Evolutionary conservation across 2,329 filamentous ascomycete genomes (phyloP), one percentile per base, ranked within the genome.

Genomic region (Botrytis paeoniae): DNA sequence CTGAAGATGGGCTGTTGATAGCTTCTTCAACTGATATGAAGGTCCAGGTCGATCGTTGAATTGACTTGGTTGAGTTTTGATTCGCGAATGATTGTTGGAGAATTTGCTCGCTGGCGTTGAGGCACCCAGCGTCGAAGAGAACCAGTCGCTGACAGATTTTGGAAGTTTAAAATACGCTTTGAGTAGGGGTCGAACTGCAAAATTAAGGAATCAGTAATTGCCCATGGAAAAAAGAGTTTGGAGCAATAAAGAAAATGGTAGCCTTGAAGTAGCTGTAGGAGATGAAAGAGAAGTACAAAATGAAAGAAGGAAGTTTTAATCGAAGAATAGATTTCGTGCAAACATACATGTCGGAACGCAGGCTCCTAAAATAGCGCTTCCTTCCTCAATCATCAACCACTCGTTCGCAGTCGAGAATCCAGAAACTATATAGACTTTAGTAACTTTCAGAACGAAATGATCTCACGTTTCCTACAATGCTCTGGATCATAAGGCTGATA

Each of bases 381-480:
- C 71, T 57, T 70, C 66, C n/a, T 73, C 57, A 29, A 73, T 70
- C 57, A 73, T 69, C 29, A 69, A 25, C 71, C 66, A 73, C 41
- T 72, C 41, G 20, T 61, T 61, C 2, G 70, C 63, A 20, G 41
- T 57, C 4, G 70, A 68, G 18, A 72, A 72, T 12, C 39, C 45
- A 2, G 54, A 37, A n/a, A 72, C 70, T 72, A n/a, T 12, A 22
- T n/a, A 29, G 5, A 51, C 9, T 8, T 72, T 39, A 72, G 63
- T 22, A 12, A 60, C 32, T 48, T 32, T 3, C 9, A 57, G n/a
- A 51, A 8, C 20, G n/a, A 41, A 69, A 69, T 5, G 41, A 22
- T 20, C 32, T 32, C 22, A 25, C 9, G 1, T 54, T 14, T 8
- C 70, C 51, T 72, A 18, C 70, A 51, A 60, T 60, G 39, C 10